These are phyloP conservation scores for Penicillium palitans DNA, from an alignment of 2,329 filamentous ascomycete species.

Conservation along the genomic window DNA sequence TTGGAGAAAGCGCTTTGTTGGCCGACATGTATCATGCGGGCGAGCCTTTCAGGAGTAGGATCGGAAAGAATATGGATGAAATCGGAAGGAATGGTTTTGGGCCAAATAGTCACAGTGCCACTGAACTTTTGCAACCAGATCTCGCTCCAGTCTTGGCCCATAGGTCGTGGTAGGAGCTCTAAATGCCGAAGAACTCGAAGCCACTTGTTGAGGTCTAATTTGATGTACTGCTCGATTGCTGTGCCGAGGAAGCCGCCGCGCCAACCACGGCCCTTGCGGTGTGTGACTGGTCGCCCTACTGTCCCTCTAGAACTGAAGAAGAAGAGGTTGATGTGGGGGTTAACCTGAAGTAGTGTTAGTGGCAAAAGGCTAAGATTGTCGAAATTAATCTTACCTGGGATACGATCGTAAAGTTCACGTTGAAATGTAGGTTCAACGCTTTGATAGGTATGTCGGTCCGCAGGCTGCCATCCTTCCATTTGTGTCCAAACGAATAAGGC, in stretches of 20 bases:
- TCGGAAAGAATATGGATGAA: conserved; percentile 85
- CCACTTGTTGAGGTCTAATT: conserved; percentile 97
- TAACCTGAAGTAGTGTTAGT: conserved; percentile 64
- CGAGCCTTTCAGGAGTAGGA: conserved; percentile 71
- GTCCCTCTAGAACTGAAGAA: conserved; percentile 95
- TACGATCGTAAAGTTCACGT: conserved; percentile 95
- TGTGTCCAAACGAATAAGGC: conserved; percentile 95
- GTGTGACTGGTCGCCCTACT: conserved; percentile 89
- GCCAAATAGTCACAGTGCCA: conserved; percentile 96
- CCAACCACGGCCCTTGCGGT: conserved; percentile 91
- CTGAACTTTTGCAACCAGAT: conserved; percentile 95
- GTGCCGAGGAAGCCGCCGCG: conserved; percentile 91
- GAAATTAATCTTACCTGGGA: conserved; percentile 49
- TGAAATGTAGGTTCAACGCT: conserved; percentile 93
- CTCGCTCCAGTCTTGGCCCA: conserved; percentile 96
- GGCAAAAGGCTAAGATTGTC: conserved; percentile 28
- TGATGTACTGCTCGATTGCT: conserved; percentile 90
- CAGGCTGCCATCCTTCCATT: conserved; percentile 97
- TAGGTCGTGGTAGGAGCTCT: conserved; percentile 81
- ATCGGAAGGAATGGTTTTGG: conserved; percentile 74
- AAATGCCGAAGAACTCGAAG: conserved; percentile 90
- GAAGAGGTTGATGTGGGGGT: conserved; percentile 97
- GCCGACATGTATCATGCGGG: conserved; percentile 85
- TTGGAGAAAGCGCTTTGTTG: conserved; percentile 89
- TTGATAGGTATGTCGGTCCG: conserved; percentile 95